Evolutionary conservation across 139 green algal genomes (phyloP), one percentile per base, ranked within the genome.

Genomic region (Pseudopediastrum boryanum): DNA sequence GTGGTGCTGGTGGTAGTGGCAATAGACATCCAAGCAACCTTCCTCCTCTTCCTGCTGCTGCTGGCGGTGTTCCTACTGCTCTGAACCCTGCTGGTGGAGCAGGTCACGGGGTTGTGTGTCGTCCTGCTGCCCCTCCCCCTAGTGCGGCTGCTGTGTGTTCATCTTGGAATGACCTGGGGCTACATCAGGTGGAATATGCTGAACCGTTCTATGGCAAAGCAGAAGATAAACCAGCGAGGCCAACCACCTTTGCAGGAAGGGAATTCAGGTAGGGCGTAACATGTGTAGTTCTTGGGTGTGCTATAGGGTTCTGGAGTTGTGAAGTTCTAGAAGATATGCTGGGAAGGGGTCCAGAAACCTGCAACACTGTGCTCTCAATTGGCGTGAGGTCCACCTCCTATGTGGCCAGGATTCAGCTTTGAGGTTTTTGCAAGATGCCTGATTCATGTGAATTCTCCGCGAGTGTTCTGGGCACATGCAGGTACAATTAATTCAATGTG

Each of bases 201-300:
- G 67, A 79, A n/a, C 80, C 90, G 2, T 90, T 90, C 76, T 96
- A 91, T 44, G 83, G 87, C 46, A 79, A 88, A 27, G 62, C 87
- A 4, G 35, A 2, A 1, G 85, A 95, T 58, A 85, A 84, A 46
- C 86, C 89, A 13, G 65, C 75, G 4, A 65, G 77, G 9, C 77
- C 87, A 6, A 35, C 69, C 12, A 25, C 90, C 7, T 91, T 93
- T 71, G 91, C 91, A 0, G 85, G 87, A 4, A 42, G 80, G 43
- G 84, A 87, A 75, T 93, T 87, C 79, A 85, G 84, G 86, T 84
- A 52, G 4, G 69, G 5, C n/a, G n/a, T n/a, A n/a, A n/a, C n/a
- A n/a, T n/a, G 16, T n/a, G 48, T 16, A 16, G 19, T 16, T 19
- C 16, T 58, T 58, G 48, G 48, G 48, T 58, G 48, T 16, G 16